Percentiles rank a stretch among this genome's conserved stretches.
These are phyloP conservation scores for Aspergillus vadensis DNA, from an alignment of 2,329 filamentous ascomycete species.

Conservation along the genomic window DNA sequence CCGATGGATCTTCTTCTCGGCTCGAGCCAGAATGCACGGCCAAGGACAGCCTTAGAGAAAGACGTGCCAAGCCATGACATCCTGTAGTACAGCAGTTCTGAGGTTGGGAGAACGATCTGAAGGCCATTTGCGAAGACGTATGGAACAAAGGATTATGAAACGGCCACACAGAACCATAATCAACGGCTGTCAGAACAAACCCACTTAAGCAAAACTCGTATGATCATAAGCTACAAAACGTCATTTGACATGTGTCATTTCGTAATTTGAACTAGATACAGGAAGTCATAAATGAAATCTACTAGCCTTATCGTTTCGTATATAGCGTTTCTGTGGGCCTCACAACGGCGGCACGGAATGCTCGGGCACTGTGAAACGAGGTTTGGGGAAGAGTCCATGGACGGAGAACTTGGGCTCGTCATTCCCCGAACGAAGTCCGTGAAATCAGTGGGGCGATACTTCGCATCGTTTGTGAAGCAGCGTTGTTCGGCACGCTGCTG, in stretches of 20 bases:
- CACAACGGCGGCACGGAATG: too few species aligned
- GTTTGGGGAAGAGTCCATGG: not conserved
- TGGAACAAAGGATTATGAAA: too few species aligned
- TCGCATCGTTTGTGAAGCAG: not conserved
- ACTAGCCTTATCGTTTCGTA: not conserved
- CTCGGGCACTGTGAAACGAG: not conserved
- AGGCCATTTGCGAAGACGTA: too few species aligned
- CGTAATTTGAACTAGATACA: conserved; percentile 3
- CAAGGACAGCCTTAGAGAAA: too few species aligned
- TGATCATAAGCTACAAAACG: not conserved
- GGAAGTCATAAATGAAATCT: not conserved
- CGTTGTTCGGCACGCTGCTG: not conserved
- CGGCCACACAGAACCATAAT: too few species aligned
- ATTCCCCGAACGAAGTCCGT: not conserved
- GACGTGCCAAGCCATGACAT: too few species aligned
- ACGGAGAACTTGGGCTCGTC: not conserved
- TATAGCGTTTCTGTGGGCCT: not conserved
- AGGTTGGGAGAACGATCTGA: too few species aligned
- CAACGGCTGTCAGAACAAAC: too few species aligned
- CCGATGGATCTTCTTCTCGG: too few species aligned
- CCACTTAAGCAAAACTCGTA: too few species aligned
- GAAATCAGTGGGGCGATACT: not conserved
- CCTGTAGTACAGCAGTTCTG: too few species aligned
- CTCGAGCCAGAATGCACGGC: too few species aligned
- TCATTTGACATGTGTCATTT: not conserved